phyloP scores from a whole-genome alignment of 2,329 filamentous ascomycete genomes.

The Aspergillus bombycis region DNA sequence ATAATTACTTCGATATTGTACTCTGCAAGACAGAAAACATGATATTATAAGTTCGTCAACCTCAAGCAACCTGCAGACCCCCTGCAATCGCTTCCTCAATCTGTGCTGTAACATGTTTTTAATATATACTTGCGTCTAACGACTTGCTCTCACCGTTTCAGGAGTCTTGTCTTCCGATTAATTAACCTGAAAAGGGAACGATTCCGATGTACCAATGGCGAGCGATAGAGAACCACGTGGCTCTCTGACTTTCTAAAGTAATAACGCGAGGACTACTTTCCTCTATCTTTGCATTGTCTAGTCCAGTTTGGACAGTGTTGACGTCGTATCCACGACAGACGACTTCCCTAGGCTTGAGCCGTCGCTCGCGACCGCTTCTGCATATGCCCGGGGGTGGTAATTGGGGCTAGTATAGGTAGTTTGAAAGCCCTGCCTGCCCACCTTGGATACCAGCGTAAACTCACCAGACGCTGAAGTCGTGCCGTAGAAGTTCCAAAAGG shows the following conservation, averaged over 20 bases:
- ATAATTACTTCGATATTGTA: too few relatives aligned
- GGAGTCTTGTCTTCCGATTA: too few relatives aligned
- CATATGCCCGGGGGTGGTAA: slow-evolving; percentile 38
- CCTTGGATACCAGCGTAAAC: slow-evolving; percentile 32
- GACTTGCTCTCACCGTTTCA: too few relatives aligned
- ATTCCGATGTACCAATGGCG: too few relatives aligned
- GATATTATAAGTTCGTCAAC: too few relatives aligned
- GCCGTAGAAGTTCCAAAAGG: slow-evolving; percentile 40
- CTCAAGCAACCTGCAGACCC: too few relatives aligned
- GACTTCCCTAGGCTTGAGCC: neutral
- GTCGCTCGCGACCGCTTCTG: slow-evolving; percentile 34
- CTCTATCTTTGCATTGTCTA: neutral
- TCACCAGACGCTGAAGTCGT: slow-evolving; percentile 33
- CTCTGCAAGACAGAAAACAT: too few relatives aligned
- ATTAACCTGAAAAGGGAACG: too few relatives aligned
- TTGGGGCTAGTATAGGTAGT: slow-evolving; percentile 35
- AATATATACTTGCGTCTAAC: too few relatives aligned
- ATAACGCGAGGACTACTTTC: neutral
- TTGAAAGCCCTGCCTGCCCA: slow-evolving; percentile 43
- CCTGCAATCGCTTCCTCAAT: too few relatives aligned
- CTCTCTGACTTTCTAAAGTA: accelerated
- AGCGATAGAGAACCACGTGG: neutral
- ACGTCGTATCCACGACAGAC: neutral
- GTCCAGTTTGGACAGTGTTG: neutral
- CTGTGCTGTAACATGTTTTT: too few relatives aligned